Percentiles rank a stretch among this genome's conserved stretches.
Conservation (phyloP, 1,139 yeast genomes). For the Suhomyces anneliseae region DNA sequence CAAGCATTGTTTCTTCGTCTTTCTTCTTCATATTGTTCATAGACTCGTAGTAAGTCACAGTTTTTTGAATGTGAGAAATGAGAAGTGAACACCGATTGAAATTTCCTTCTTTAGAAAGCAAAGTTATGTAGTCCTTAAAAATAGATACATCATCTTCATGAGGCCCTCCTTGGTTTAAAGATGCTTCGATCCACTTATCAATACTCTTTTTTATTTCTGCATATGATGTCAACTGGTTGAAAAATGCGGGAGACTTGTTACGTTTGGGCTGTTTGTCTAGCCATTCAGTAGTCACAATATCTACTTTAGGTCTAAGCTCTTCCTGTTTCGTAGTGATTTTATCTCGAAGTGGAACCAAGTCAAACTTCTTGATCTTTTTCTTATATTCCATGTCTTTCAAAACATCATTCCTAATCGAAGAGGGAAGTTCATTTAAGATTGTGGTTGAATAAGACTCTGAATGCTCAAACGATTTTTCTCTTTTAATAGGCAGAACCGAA, state of each 20-base stretch:
- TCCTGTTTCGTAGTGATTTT: conserved; percentile 26
- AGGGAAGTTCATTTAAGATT: conserved; percentile 48
- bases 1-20: not conserved
- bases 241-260: conserved; percentile 30
- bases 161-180: conserved; percentile 53
- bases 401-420: conserved; percentile 42
- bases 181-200: conserved; percentile 49
- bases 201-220: conserved; percentile 38
- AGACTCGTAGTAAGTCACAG: conserved; percentile 18
- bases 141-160: conserved; percentile 53
- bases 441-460: conserved; percentile 38
- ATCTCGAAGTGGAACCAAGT: conserved; percentile 32
- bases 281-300: conserved; percentile 29
- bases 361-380: conserved; percentile 28
- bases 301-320: conserved; percentile 16
- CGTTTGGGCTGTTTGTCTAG: conserved; percentile 22
- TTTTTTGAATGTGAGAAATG: conserved; percentile 19
- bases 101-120: conserved; percentile 20
- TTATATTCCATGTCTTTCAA: conserved; percentile 38
- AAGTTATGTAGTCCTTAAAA: conserved; percentile 30
- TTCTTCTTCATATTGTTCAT: not conserved
- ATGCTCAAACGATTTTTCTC: conserved; percentile 15
- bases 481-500: conserved; percentile 14
- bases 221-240: conserved; percentile 33
- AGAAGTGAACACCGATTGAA: conserved; percentile 25